Percentiles rank a stretch among this genome's conserved stretches.
Evolutionary conservation across 345 rosid genomes (phyloP).

Genomic region (Populus euphratica): DNA sequence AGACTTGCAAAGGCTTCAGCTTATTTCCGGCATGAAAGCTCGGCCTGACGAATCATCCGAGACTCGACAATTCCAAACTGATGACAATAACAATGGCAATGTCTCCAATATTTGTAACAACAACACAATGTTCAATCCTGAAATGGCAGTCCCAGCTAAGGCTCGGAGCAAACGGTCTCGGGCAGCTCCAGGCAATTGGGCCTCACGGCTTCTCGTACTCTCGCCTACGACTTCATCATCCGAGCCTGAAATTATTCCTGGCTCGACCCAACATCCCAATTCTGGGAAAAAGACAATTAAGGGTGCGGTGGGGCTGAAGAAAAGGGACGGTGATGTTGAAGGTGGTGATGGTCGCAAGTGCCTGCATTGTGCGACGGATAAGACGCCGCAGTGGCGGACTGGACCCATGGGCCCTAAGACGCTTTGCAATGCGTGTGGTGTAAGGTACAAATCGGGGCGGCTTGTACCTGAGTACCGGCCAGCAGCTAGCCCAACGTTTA

Average conservation of each 20-base stretch:
- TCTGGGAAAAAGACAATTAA: constrained; percentile 35
- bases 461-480: constrained; percentile 78
- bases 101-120: neutral
- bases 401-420: constrained; percentile 85
- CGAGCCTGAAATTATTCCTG: constrained; percentile 23
- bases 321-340: constrained; percentile 21
- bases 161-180: constrained; percentile 96
- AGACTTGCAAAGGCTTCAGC: constrained; percentile 73
- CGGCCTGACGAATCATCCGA: constrained; percentile 50
- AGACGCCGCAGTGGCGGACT: constrained; percentile 83
- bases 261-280: constrained; percentile 7
- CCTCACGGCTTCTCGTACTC: constrained; percentile 66
- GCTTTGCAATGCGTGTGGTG: constrained; percentile 90
- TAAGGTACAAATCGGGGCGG: constrained; percentile 70
- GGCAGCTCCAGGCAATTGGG: constrained; percentile 75
- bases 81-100: neutral
- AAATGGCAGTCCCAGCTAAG: constrained; percentile 79
- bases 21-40: constrained; percentile 67
- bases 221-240: constrained; percentile 36
- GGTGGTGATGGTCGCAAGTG: constrained; percentile 48
- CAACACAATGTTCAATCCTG: constrained; percentile 48
- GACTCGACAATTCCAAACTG: constrained; percentile 28
- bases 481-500: constrained; percentile 71
- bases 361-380: constrained; percentile 71
- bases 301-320: constrained; percentile 33